Evolutionary conservation across 1,139 yeast genomes (phyloP), one percentile per base, ranked within the genome.

Genomic region (Hansenula lynferdii): DNA sequence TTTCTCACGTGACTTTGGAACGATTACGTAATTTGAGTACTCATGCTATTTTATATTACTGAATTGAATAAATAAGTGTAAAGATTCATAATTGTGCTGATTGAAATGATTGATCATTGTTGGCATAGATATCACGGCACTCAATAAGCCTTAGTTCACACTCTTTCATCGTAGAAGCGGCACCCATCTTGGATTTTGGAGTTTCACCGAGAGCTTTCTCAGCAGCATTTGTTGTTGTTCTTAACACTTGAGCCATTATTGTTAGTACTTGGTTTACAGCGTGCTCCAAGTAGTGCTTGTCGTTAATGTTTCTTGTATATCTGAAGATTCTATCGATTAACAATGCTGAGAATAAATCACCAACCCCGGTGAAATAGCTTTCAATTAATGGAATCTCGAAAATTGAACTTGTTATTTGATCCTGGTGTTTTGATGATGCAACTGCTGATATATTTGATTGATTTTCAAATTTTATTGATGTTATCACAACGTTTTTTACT

Each of bases 281-380:
- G 3, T 38, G 37, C 5, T 41, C 43, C 15, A 53, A 35, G 4
- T 43, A 41, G 5, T 37, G 24, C 2, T 28, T 28, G 6, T 29
- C 29, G 0, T 31, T 17, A 4, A 21, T 27, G 5, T 23, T 9
- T 22, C 23, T 36, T 27, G 40, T 25, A n/a, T 37, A 50, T 24
- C 44, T 48, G 37, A 50, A 53, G 5, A 64, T 49, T 31, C 76
- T 69, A 50, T 80, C 85, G n/a, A 80, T 55, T 14, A 81, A 54
- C 19, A 81, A 54, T 0, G 85, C 85, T 4, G 85, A 67, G 50
- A 82, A 82, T 31, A 82, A 57, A 51, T 82, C 90, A 2, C 89
- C 89, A 2, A 82, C 85, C 0, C 89, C 89, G 0, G 89, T 81
- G 54, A 81, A 82, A 43, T 80, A 75, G 2, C 86, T 79, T 42